phyloP scores from a whole-genome alignment of 164 flowering plant species.

The Magnolia sinica region DNA sequence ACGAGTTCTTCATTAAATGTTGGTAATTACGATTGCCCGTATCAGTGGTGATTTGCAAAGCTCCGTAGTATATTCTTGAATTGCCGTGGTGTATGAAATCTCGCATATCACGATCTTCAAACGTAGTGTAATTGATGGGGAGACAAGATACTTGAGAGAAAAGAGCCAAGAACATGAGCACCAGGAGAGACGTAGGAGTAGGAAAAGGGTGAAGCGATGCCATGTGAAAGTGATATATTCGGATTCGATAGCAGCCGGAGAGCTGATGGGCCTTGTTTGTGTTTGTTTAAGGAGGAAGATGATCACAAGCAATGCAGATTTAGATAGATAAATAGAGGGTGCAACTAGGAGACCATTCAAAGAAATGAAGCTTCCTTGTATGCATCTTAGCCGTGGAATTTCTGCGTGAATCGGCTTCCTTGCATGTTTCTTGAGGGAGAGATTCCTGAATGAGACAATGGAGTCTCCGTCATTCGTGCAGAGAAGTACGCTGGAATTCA shows the following conservation, averaged over 20 bases:
- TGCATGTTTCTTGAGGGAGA: too few species aligned
- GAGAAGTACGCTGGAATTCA: too few species aligned
- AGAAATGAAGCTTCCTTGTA: constrained; percentile 4
- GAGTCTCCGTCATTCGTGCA: too few species aligned
- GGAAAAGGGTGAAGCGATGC: not conserved
- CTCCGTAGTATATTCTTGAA: rapidly evolving
- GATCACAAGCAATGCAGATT: not conserved
- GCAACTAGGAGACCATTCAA: not conserved
- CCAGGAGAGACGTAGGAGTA: not conserved
- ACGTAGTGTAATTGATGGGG: not conserved
- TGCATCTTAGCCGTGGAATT: too few species aligned
- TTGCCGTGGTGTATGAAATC: not conserved
- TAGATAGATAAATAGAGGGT: not conserved
- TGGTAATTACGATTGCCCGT: not conserved
- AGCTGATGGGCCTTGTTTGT: not conserved
- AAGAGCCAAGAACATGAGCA: constrained; percentile 1
- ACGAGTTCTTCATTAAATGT: not conserved
- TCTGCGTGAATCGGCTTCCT: too few species aligned
- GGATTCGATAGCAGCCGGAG: not conserved
- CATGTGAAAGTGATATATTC: too few species aligned
- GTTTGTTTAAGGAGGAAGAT: not conserved
- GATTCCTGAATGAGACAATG: too few species aligned
- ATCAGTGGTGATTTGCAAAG: not conserved
- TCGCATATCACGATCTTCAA: too few species aligned
- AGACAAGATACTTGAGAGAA: not conserved